Percentiles rank a stretch among this genome's conserved stretches.
phyloP scores from a whole-genome alignment of 2,329 filamentous ascomycete genomes.

The Aspergillaceae sp. region DNA sequence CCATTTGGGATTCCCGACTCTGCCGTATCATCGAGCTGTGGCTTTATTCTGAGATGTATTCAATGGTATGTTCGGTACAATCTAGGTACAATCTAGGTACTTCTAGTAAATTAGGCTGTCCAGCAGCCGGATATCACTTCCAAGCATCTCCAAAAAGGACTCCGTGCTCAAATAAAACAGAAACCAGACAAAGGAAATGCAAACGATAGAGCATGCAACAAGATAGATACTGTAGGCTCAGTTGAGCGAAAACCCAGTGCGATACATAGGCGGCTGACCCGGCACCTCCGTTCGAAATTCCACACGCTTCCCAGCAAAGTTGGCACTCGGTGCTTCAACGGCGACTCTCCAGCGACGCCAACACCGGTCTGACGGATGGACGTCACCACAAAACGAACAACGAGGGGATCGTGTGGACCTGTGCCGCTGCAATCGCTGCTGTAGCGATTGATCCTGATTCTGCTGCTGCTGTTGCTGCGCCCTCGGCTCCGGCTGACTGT shows the following conservation, averaged over 20 bases:
- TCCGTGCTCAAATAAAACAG: neutral
- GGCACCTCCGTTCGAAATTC: conserved; percentile 14
- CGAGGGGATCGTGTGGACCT: neutral
- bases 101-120: neutral
- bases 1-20: conserved; percentile 21
- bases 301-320: conserved; percentile 15
- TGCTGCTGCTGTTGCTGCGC: conserved; percentile 2
- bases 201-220: neutral
- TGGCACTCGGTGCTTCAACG: conserved; percentile 16
- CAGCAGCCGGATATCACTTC: neutral
- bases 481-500: conserved; percentile 14
- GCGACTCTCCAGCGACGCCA: conserved; percentile 17
- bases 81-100: neutral
- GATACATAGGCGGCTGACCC: conserved; percentile 16
- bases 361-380: conserved; percentile 16
- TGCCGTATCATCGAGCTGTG: conserved; percentile 21
- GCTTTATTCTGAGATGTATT: conserved; percentile 10
- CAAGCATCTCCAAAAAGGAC: neutral
- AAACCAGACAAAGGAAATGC: neutral
- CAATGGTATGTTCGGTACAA: neutral
- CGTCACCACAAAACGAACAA: conserved; percentile 17
- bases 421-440: neutral
- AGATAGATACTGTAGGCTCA: conserved; percentile 2
- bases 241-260: conserved; percentile 15
- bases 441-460: neutral